Percentiles rank a stretch among this genome's conserved stretches.
Evolutionary conservation across 2,329 filamentous ascomycete species (phyloP).

Genomic region (Aureobasidium subglaciale): DNA sequence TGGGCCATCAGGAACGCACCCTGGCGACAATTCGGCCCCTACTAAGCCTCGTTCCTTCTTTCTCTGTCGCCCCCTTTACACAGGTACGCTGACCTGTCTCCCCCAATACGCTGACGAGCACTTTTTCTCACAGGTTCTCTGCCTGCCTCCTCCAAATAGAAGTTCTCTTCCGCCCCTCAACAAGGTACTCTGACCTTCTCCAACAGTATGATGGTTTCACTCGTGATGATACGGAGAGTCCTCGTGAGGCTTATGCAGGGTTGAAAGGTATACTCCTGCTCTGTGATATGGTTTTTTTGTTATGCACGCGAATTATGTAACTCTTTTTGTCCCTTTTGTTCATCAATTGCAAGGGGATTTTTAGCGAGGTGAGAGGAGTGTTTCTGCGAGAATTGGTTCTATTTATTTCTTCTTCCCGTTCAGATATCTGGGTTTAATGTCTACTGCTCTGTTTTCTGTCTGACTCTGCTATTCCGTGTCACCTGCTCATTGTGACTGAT

Average conservation of each 20-base stretch:
- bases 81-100: conserved; percentile 5
- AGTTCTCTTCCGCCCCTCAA: not conserved
- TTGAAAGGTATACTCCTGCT: not conserved
- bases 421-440: no score
- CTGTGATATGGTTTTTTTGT: no score
- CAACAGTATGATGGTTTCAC: conserved; percentile 6
- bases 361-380: not conserved
- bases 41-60: not conserved
- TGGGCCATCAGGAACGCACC: no score
- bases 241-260: not conserved
- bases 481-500: no score
- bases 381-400: not conserved
- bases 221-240: conserved; percentile 2
- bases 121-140: not conserved
- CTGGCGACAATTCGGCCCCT: not conserved
- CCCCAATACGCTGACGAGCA: not conserved
- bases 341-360: not conserved
- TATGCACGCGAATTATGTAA: no score
- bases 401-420: no score
- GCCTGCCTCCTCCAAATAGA: not conserved
- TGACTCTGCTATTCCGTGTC: no score
- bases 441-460: no score
- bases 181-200: conserved; percentile 12
- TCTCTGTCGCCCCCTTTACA: not conserved
- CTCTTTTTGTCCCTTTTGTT: not conserved